A percentile compares a stretch with the other conserved stretches of the same genome.
Conservation (phyloP, 495 filamentous ascomycete species). For the Haplographium delicatum region DNA sequence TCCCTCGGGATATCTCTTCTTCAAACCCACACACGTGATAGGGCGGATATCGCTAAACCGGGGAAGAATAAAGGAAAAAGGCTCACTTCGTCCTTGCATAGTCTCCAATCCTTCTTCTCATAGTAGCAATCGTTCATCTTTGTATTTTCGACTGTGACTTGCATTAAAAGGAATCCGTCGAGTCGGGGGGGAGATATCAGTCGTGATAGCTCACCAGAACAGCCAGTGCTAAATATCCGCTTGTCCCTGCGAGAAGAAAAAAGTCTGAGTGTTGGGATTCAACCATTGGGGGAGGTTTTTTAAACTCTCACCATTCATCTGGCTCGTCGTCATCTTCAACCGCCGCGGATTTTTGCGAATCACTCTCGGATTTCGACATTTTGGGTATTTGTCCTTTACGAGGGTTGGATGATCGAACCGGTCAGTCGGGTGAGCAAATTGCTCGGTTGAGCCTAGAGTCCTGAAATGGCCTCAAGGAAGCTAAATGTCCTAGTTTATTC, state of each 20-base stretch:
- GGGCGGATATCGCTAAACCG: constrained; percentile 20
- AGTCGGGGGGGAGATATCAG: not conserved
- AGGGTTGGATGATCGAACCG: not conserved
- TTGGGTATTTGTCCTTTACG: constrained; percentile 11
- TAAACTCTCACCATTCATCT: constrained; percentile 76
- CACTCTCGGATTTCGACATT: constrained; percentile 48
- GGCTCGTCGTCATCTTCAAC: constrained; percentile 71
- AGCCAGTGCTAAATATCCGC: constrained; percentile 95
- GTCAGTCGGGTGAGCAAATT: not conserved
- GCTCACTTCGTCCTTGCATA: constrained; percentile 82
- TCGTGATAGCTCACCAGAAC: constrained; percentile 61
- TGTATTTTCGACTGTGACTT: constrained; percentile 66
- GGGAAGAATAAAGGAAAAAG: not conserved
- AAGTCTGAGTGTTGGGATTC: constrained; percentile 18
- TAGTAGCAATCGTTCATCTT: constrained; percentile 94
- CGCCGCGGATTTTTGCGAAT: constrained; percentile 33
- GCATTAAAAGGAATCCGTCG: constrained; percentile 11
- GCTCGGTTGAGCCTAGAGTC: constrained; percentile 7
- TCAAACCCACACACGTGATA: constrained; percentile 19
- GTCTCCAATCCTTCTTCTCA: constrained; percentile 93
- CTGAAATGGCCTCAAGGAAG: constrained; percentile 33
- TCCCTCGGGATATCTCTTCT: too few species aligned
- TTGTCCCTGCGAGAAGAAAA: constrained; percentile 63
- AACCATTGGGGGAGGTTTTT: constrained; percentile 5
- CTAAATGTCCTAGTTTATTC: constrained; percentile 88